These are phyloP conservation scores for Leptoxyphium fumago DNA, from an alignment of 2,329 filamentous ascomycete genomes.

Conservation along the genomic window DNA sequence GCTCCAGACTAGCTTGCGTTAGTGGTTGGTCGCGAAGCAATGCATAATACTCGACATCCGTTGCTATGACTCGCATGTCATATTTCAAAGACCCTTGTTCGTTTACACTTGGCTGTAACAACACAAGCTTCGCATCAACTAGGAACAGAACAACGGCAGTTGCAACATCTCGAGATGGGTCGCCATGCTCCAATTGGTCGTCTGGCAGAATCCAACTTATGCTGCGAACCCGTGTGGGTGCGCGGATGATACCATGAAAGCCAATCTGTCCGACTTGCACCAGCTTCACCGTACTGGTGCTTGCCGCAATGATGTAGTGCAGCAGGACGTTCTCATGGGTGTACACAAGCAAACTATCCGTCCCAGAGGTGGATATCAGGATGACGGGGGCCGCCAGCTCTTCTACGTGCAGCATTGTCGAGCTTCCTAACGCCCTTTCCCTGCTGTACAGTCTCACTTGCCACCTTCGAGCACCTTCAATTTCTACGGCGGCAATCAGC, in stretches of 20 bases:
- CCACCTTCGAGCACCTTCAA: constrained; percentile 71
- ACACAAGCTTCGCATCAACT: constrained; percentile 91
- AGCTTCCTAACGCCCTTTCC: constrained; percentile 61
- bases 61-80: constrained; percentile 91
- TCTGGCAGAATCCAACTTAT: constrained; percentile 95
- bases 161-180: constrained; percentile 88
- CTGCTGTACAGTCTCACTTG: constrained; percentile 81
- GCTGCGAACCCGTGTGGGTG: constrained; percentile 78
- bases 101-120: constrained; percentile 74
- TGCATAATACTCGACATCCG: constrained; percentile 90
- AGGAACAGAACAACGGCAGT: constrained; percentile 87
- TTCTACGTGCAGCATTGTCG: constrained; percentile 61
- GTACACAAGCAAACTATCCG: constrained; percentile 90
- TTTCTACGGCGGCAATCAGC: constrained; percentile 80
- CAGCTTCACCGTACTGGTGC: constrained; percentile 56
- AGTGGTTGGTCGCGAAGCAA: constrained; percentile 69
- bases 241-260: constrained; percentile 89
- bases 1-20: neutral
- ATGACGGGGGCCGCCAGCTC: constrained; percentile 62
- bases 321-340: constrained; percentile 93
- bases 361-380: constrained; percentile 66
- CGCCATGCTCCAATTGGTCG: constrained; percentile 74
- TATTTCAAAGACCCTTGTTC: constrained; percentile 82
- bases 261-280: constrained; percentile 96
- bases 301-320: constrained; percentile 75